phyloP scores from a whole-genome alignment of 805 yeast genomes.

The Schizosaccharomyces octosporus region DNA sequence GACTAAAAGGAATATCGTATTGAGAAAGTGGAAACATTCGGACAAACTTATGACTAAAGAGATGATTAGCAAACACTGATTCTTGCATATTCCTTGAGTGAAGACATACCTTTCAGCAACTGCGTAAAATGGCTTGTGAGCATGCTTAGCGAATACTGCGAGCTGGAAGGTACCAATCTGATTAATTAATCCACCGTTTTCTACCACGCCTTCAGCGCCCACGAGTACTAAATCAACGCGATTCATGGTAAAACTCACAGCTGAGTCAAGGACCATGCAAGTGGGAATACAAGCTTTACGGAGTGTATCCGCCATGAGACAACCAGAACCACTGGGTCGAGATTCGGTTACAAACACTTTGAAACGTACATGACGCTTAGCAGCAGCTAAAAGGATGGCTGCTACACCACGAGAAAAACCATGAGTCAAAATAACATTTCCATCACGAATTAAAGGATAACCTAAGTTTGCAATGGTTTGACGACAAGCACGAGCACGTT shows the following conservation, averaged over 20 bases:
- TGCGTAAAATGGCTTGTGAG: slow-evolving; percentile 81
- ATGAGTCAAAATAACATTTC: slow-evolving; percentile 72
- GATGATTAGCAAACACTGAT: neutral
- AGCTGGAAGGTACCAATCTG: slow-evolving; percentile 83
- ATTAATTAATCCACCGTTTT: slow-evolving; percentile 92
- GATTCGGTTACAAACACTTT: slow-evolving; percentile 84
- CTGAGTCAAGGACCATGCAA: slow-evolving; percentile 67
- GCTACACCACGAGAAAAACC: slow-evolving; percentile 79
- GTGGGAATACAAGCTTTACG: slow-evolving; percentile 61
- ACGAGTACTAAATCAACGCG: slow-evolving; percentile 80
- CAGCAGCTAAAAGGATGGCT: slow-evolving; percentile 52
- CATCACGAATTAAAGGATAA: slow-evolving; percentile 70
- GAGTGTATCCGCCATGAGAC: slow-evolving; percentile 41
- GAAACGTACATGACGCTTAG: slow-evolving; percentile 53
- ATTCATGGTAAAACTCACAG: slow-evolving; percentile 79
- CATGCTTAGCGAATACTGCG: slow-evolving; percentile 72
- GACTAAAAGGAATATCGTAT: slow-evolving; percentile 54
- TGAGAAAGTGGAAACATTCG: slow-evolving; percentile 87
- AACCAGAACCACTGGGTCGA: slow-evolving; percentile 58
- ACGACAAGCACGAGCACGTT: slow-evolving; percentile 77
- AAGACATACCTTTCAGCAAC: slow-evolving; percentile 39
- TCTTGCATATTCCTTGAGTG: neutral
- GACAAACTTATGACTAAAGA: slow-evolving; percentile 59
- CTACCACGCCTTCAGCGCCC: slow-evolving; percentile 98
- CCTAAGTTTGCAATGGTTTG: slow-evolving; percentile 73